Conservation (phyloP, 177 flowering plant species). For the Vitis hybrid region DNA sequence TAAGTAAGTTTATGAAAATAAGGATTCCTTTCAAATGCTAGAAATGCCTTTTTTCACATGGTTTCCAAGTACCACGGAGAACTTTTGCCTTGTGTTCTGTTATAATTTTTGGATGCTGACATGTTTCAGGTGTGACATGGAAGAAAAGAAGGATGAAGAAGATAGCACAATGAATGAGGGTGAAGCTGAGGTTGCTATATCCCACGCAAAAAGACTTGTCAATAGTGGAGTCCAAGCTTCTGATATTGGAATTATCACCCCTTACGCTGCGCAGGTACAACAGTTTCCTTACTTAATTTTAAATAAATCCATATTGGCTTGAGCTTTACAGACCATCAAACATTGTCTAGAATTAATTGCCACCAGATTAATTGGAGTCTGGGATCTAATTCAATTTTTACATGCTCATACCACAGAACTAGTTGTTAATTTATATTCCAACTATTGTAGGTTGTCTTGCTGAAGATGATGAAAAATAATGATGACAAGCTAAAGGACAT, state of each 20-base stretch:
- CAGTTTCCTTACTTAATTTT: background rate
- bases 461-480: slow-evolving; percentile 71
- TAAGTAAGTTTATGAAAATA: background rate
- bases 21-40: background rate
- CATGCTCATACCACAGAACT: background rate
- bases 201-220: slow-evolving; percentile 89
- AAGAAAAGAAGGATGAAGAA: slow-evolving; percentile 98
- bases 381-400: background rate
- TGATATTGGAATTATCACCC: slow-evolving; percentile 93
- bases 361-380: background rate
- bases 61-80: background rate
- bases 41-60: background rate
- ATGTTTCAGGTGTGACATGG: slow-evolving; percentile 92
- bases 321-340: background rate
- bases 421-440: background rate
- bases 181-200: slow-evolving; percentile 92
- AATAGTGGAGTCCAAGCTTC: slow-evolving; percentile 79
- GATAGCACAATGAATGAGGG: slow-evolving; percentile 98
- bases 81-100: background rate
- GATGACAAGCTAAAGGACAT: slow-evolving; percentile 75
- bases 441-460: slow-evolving; percentile 69
- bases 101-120: background rate
- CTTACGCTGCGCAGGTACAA: slow-evolving; percentile 94
- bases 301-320: background rate
- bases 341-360: background rate